Evolutionary conservation across 2,329 filamentous ascomycete genomes (phyloP).

Genomic region (Diaporthe vexans): DNA sequence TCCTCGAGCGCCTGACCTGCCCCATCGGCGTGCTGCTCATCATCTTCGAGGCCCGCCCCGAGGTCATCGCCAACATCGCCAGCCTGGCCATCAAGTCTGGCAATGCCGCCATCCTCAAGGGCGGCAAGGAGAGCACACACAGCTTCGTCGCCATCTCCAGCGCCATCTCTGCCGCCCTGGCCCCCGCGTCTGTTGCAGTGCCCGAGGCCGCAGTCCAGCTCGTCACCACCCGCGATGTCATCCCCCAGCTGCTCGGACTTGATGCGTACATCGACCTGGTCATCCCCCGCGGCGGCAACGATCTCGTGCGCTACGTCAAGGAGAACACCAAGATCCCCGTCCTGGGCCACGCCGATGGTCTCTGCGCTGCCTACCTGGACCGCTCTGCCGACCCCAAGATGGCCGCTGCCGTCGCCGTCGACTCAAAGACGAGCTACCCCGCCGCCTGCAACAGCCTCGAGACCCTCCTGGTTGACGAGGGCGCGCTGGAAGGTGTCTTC

Average conservation of each 20-base stretch:
- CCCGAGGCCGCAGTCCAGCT: conserved; percentile 92
- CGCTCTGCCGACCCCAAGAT: conserved; percentile 79
- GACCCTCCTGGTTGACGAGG: conserved; percentile 86
- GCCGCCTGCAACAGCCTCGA: conserved; percentile 97
- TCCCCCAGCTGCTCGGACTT: conserved; percentile 87
- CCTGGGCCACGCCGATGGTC: conserved; percentile 93
- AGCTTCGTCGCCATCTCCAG: conserved; percentile 94
- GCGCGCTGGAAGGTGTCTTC: conserved; percentile 76
- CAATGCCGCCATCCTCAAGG: conserved; percentile 97
- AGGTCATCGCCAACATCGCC: conserved; percentile 98
- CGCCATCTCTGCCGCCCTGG: conserved; percentile 85
- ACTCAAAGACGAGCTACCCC: conserved; percentile 94
- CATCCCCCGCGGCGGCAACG: conserved; percentile 91
- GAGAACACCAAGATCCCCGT: conserved; percentile 93
- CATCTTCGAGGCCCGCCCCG: conserved; percentile 97
- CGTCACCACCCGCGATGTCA: conserved; percentile 91
- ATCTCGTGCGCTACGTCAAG: conserved; percentile 92
- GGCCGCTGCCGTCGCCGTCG: conserved; percentile 83
- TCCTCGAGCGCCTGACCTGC: conserved; percentile 89
- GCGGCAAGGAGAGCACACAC: conserved; percentile 94
- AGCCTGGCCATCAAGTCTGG: conserved; percentile 96
- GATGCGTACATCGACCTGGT: conserved; percentile 94
- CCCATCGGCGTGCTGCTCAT: conserved; percentile 98
- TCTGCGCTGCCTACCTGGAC: conserved; percentile 90
- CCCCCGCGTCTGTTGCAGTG: conserved; percentile 71